A percentile compares a stretch with the other conserved stretches of the same genome.
phyloP scores from a whole-genome alignment of 1,284 basidiomycete species.

The Ganoderma resinaceum region DNA sequence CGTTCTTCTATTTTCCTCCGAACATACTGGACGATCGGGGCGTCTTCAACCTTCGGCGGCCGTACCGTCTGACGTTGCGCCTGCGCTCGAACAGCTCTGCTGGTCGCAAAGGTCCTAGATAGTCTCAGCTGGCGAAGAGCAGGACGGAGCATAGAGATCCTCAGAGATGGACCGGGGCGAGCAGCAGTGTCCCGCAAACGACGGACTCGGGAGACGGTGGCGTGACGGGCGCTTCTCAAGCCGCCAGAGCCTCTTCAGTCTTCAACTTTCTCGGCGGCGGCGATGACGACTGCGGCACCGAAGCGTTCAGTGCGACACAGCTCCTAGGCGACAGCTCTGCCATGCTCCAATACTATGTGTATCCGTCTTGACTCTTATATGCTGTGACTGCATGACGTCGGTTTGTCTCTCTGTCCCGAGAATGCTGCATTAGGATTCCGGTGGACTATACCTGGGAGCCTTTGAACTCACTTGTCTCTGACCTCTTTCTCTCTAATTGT shows the following conservation, averaged over 20 bases:
- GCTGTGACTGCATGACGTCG: conserved; percentile 3
- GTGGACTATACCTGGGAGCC: not conserved
- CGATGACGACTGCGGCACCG: conserved; percentile 4
- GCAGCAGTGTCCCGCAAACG: conserved; percentile 4
- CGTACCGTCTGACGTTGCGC: conserved; percentile 12
- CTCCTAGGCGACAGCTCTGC: conserved; percentile 11
- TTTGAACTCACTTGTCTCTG: not conserved
- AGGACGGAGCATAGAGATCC: conserved; percentile 16
- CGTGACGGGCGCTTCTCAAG: not conserved
- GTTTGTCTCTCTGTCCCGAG: not conserved
- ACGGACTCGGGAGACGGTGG: not conserved
- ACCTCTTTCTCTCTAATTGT: not conserved
- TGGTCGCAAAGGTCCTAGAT: conserved; percentile 14
- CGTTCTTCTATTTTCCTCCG: conserved; percentile 37
- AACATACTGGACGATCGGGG: conserved; percentile 38
- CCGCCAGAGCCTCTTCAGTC: not conserved
- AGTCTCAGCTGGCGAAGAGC: conserved; percentile 9
- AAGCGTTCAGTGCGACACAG: conserved; percentile 4
- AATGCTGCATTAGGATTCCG: not conserved
- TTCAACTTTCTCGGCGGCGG: not conserved
- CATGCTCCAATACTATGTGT: not conserved
- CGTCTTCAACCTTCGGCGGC: conserved; percentile 20
- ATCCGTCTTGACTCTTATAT: not conserved
- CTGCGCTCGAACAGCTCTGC: conserved; percentile 14
- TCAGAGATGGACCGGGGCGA: conserved; percentile 16